Evolutionary conservation across 768 basidiomycete species (phyloP), one percentile per base, ranked within the genome.

Genomic region (Boletellus emodensis): DNA sequence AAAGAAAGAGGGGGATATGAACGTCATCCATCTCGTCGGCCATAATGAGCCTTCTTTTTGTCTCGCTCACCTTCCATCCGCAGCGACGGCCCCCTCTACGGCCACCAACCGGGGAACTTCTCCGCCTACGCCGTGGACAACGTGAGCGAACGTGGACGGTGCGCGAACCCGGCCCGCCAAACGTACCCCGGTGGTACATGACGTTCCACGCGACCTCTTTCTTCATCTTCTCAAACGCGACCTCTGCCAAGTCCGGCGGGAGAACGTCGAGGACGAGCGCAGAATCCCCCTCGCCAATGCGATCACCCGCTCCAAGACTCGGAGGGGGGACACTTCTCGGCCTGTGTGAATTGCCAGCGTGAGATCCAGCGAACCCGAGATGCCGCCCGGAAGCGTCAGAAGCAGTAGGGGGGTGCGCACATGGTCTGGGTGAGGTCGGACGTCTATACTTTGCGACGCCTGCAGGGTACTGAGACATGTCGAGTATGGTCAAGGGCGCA

Each of bases 121-220:
- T 3, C 88, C 87, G 20, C 87, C 87, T 87, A 55, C 9, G 55
- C 40, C 13, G n/a, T 26, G 46, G 33, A 51, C 40, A 39, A 43
- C 26, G n/a, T 52, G 39, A 53, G 32, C 26, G 5, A 22, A 49
- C 7, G 35, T 18, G 34, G 24, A 30, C 12, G 4, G n/a, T 4
- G 24, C 15, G 30, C 32, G 41, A 39, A 46, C 49, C 20, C 20
- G 20, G 20, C 2, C 20, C 48, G 48, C 42, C 18, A 6, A 4
- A 58, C 71, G n/a, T 47, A 80, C 88, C 88, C 66, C 84, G 75
- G 65, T 90, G 88, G 53, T 79, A 69, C 88, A 91, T 91, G 3
- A 72, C 72, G 40, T 78, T 73, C 87, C 87, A 91, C 41, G 75
- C 70, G 0, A 90, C 89, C 61, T 90, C 88, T 10, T 73, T 66